These are phyloP conservation scores for Panaeolus cyanescens DNA, from an alignment of 768 basidiomycete species.

Conservation along the genomic window DNA sequence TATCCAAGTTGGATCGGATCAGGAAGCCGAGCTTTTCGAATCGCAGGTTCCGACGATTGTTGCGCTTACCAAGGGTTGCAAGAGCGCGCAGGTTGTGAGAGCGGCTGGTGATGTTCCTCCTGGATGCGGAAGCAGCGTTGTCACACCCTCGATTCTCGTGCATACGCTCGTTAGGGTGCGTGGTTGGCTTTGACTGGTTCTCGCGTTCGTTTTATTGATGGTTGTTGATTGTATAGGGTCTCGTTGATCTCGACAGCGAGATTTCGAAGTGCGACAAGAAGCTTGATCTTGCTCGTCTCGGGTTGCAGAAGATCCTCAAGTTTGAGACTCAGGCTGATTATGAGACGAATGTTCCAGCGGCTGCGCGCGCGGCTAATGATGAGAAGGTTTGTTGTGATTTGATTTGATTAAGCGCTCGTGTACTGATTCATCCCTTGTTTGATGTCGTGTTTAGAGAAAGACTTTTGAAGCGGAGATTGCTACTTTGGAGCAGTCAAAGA, in stretches of 20 bases:
- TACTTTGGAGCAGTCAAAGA: slow-evolving; percentile 67
- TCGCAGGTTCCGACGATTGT: slow-evolving; percentile 76
- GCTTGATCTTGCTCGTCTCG: slow-evolving; percentile 67
- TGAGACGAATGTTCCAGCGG: slow-evolving; percentile 74
- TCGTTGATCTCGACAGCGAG: slow-evolving; percentile 87
- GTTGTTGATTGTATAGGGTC: slow-evolving; percentile 55
- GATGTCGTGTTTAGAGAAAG: slow-evolving; percentile 53
- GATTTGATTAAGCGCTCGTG: background rate
- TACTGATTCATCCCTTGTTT: slow-evolving; percentile 5
- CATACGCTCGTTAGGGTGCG: slow-evolving; percentile 86
- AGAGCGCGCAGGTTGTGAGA: slow-evolving; percentile 68
- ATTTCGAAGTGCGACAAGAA: slow-evolving; percentile 92
- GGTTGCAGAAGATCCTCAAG: slow-evolving; percentile 78
- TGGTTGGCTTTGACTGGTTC: background rate
- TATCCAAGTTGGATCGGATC: slow-evolving; percentile 65
- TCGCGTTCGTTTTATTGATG: background rate
- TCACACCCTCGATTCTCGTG: slow-evolving; percentile 73
- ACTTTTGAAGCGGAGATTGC: slow-evolving; percentile 80
- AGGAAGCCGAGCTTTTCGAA: slow-evolving; percentile 67
- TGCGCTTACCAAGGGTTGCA: slow-evolving; percentile 87
- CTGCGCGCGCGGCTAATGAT: slow-evolving; percentile 70
- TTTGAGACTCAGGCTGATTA: slow-evolving; percentile 76
- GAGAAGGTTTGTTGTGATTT: slow-evolving; percentile 69
- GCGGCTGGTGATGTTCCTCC: slow-evolving; percentile 70
- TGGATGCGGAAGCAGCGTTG: slow-evolving; percentile 84